A percentile compares a stretch with the other conserved stretches of the same genome.
These are phyloP conservation scores for Candida peoriensis DNA, from an alignment of 805 yeast genomes.

Conservation along the genomic window DNA sequence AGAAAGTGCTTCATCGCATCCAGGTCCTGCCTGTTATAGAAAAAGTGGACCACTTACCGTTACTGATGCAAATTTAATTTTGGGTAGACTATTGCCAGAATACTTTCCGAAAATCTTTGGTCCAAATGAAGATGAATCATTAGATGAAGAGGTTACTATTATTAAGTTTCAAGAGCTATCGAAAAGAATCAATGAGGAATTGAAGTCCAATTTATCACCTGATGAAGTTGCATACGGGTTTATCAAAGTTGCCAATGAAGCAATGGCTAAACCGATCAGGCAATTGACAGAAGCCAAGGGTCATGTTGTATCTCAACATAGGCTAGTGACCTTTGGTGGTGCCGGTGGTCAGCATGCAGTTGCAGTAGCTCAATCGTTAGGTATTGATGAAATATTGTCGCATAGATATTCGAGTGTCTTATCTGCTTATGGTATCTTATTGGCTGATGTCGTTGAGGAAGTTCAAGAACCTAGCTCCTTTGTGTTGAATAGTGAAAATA, in stretches of 20 bases:
- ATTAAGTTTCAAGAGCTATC: constrained; percentile 51
- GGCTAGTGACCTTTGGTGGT: constrained; percentile 84
- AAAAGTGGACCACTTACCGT: constrained; percentile 82
- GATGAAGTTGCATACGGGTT: constrained; percentile 80
- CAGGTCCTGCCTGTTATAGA: constrained; percentile 85
- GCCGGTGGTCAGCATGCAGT: constrained; percentile 92
- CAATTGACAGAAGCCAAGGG: constrained; percentile 85
- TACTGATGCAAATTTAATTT: constrained; percentile 75
- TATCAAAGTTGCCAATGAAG: constrained; percentile 75
- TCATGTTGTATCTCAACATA: constrained; percentile 55
- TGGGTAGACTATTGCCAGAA: constrained; percentile 70
- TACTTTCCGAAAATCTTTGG: constrained; percentile 82
- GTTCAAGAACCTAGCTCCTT: constrained; percentile 67
- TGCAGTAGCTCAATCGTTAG: constrained; percentile 66
- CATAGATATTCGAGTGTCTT: constrained; percentile 80
- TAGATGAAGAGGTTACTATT: constrained; percentile 51
- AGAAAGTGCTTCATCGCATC: constrained; percentile 81
- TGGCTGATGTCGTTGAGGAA: constrained; percentile 82
- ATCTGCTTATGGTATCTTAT: constrained; percentile 83
- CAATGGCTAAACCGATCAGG: constrained; percentile 89
- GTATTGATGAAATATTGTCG: constrained; percentile 62
- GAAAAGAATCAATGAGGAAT: constrained; percentile 44
- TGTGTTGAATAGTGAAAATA: constrained; percentile 30
- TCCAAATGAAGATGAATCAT: constrained; percentile 65
- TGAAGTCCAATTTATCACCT: constrained; percentile 37